These are phyloP conservation scores for Sporobolomyces pararoseus DNA, from an alignment of 768 basidiomycete genomes.

Conservation along the genomic window DNA sequence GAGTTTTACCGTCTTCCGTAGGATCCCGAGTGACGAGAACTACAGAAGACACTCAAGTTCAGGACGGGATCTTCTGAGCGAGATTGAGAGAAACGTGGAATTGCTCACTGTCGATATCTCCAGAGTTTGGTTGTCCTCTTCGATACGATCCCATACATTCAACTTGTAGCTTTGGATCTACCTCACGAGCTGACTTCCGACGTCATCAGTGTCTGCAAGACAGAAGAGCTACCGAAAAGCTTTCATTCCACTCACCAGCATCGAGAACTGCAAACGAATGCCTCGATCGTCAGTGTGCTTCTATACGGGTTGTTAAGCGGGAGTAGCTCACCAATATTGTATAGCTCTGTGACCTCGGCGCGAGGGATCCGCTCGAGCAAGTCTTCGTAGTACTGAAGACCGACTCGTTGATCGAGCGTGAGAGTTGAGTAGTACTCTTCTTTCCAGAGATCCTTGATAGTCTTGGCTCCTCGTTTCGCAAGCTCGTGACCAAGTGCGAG, in stretches of 20 bases:
- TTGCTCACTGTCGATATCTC: constrained; percentile 48
- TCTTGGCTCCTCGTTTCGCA: constrained; percentile 2
- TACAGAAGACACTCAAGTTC: not conserved
- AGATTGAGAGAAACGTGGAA: no score
- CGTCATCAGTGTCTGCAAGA: no score
- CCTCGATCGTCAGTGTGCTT: no score
- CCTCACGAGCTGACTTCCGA: no score
- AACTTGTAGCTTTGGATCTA: constrained; percentile 47
- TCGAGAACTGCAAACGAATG: not conserved
- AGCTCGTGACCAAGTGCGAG: not conserved
- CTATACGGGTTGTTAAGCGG: no score
- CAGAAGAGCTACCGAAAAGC: no score
- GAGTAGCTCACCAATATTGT: constrained; percentile 33
- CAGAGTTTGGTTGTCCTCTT: constrained; percentile 46
- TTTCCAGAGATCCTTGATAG: constrained; percentile 2
- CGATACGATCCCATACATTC: constrained; percentile 51
- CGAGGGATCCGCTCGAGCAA: constrained; percentile 50
- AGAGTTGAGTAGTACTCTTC: not conserved
- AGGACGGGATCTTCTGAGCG: no score
- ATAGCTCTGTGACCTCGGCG: constrained; percentile 47
- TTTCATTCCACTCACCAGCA: not conserved
- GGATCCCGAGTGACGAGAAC: constrained; percentile 48
- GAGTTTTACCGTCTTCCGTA: constrained; percentile 42
- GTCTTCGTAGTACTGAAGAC: constrained; percentile 49
- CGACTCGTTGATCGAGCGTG: constrained; percentile 38